Percentiles rank a stretch among this genome's conserved stretches.
These are phyloP conservation scores for Vigna radiata DNA, from an alignment of 306 rosid genomes.

Conservation along the genomic window DNA sequence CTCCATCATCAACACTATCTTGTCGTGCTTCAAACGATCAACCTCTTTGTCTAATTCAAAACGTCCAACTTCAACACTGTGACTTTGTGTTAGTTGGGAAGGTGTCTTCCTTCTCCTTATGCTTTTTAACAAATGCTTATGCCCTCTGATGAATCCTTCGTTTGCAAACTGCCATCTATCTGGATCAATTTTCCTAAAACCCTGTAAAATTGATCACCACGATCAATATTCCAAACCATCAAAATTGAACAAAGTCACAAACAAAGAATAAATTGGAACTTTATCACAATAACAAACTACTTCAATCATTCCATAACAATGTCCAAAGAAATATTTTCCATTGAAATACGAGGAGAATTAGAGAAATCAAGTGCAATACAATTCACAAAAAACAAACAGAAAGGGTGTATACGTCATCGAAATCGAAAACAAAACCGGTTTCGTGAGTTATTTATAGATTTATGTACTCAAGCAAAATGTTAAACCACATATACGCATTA, in stretches of 20 bases:
- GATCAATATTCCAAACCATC: background rate
- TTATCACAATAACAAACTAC: background rate
- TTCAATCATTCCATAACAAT: background rate
- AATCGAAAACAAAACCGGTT: background rate
- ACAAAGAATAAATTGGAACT: background rate
- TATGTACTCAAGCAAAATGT: background rate
- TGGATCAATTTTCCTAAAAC: constrained; percentile 83
- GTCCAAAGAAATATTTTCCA: background rate
- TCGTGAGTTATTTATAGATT: background rate
- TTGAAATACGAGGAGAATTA: background rate
- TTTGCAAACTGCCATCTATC: constrained; percentile 90
- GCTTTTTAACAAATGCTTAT: constrained; percentile 67
- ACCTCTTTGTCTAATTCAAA: constrained; percentile 65
- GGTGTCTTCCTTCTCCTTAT: constrained; percentile 70
- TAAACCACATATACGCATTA: background rate
- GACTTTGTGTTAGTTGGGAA: constrained; percentile 53
- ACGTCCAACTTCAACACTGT: constrained; percentile 56
- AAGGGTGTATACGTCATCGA: background rate
- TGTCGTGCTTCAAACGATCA: constrained; percentile 66
- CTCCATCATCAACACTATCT: constrained; percentile 69
- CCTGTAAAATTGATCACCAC: constrained; percentile 58
- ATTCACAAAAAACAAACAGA: background rate
- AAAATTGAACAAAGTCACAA: background rate
- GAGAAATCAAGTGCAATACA: constrained; percentile 2
- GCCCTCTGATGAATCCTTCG: constrained; percentile 76